Base-by-base conservation (phyloP, 2,329 filamentous ascomycete genomes). In the Penicillium sp. region DNA sequence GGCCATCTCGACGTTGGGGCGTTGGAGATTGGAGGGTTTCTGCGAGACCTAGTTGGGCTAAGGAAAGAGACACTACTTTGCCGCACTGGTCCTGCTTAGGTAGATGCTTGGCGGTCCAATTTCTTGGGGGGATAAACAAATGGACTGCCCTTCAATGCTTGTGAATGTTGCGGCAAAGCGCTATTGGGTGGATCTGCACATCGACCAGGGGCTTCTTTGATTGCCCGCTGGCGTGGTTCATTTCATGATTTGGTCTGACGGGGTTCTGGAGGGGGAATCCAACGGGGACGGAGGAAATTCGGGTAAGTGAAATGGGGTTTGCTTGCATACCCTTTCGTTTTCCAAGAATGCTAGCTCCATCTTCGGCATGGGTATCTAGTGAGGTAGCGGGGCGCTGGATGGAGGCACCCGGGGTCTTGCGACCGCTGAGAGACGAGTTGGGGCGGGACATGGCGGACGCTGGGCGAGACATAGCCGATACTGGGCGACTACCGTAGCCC, bases 321-420 rank as follows among this genome's bases (percentile, higher is more conserved):
- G 67, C 59, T 62, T 59, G 68, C 77, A 69, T 82, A 83, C 81
- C 78, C 74, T 81, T 80, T 71, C 76, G 69, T 69, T 78, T 80
- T 54, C 73, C 73, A 50, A 67, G 66, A 57, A 65, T 67, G 56
- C 56, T 74, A 59, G 53, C 71, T 56, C 60, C 56, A 60, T 66
- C 74, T 58, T 70, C 73, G 58, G 67, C 63, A 54, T 71, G 72
- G 52, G 67, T 72, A 58, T 73, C 74, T 55, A 77, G 60, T 4
- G 76, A 73, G 10, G 74, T 76, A 7, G 68, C 66, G 7, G 76
- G 72, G 45, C 72, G 75, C 56, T 68, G 61, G 45, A 67, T 70
- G 57, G 71, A 76, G 52, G 70, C 67, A 23, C 71, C 70, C 61
- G 80, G 73, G 51, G 75, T 66, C 63, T 78, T 79, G 49, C 77